Evolutionary conservation across 805 yeast species (phyloP), one percentile per base, ranked within the genome.

Genomic region (Saitoella complicata): DNA sequence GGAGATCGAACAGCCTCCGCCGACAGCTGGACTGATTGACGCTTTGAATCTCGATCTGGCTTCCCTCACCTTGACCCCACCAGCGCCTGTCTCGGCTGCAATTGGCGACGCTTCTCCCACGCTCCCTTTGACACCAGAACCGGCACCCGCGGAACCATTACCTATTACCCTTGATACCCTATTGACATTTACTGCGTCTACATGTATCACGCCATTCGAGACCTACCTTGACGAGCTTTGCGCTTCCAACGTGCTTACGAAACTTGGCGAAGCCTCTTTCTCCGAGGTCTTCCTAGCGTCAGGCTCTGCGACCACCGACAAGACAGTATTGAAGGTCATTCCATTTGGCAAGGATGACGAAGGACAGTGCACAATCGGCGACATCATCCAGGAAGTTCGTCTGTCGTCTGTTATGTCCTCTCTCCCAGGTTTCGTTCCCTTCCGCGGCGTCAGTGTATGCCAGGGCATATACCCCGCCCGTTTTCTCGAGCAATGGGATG

Each of bases 271-370:
- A 50, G 72, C 75, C 1, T 61, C 71, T 1, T 68, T 62, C 52
- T 61, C 68, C 45, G 74, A 72, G 48, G 69, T 70, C 6, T 71
- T 59, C 44, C 51, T 60, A 6, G 58, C 62, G 36, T 60, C 54
- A 40, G 52, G 53, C 37, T 46, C 46, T 21, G 37, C 46, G 11
- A 50, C 56, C 4, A 54, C 52, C 21, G 51, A 52, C 10, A 43
- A 58, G 32, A 58, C 58, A 40, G 68, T 72, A 33, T 64, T 68
- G 59, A 73, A 74, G 49, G 55, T 75, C 11, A 65, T 73, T 43
- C 77, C 80, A 7, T 72, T 75, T 59, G 75, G 73, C 12, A 60
- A 64, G 41, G 66, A 59, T 13, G 61, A 58, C 33, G 52, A 55
- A 34, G 67, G 64, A 5, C 76, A 71, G 52, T 60, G 69, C 11